Conservation (phyloP, 768 basidiomycete genomes). For the Imleria badia region DNA sequence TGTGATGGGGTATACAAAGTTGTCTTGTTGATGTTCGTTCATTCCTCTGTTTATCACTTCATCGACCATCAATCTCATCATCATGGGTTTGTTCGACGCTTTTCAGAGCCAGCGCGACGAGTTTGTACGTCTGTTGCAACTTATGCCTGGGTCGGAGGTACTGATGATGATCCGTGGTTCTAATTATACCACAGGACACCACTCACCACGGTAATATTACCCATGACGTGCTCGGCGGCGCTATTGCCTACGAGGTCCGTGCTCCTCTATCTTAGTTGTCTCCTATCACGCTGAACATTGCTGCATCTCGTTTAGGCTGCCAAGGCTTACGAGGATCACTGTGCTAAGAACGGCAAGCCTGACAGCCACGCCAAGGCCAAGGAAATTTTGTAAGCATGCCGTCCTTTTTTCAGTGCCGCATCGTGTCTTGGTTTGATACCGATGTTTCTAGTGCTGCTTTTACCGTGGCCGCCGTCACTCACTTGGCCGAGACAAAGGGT, state of each 20-base stretch:
- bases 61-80: no score
- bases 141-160: no score
- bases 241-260: slow-evolving; percentile 17
- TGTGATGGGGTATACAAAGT: no score
- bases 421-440: no score
- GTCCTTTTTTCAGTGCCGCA: no score
- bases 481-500: slow-evolving; percentile 19
- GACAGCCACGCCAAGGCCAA: slow-evolving; percentile 21
- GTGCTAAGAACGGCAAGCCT: slow-evolving; percentile 13
- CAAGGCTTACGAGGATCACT: slow-evolving; percentile 19
- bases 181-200: no score
- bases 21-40: no score
- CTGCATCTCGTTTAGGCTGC: slow-evolving; percentile 7
- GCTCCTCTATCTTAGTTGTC: not conserved
- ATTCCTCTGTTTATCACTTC: no score
- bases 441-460: slow-evolving; percentile 2
- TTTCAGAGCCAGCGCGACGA: no score
- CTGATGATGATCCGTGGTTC: no score
- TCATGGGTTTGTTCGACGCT: no score
- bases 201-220: not conserved
- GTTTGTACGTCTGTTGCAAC: no score
- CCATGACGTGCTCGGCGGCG: slow-evolving; percentile 20
- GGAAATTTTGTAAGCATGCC: slow-evolving; percentile 13
- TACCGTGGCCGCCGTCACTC: not conserved
- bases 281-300: not conserved